Evolutionary conservation across 2,329 filamentous ascomycete genomes (phyloP), one percentile per base, ranked within the genome.

Genomic region (Pestalotiopsis sp.): DNA sequence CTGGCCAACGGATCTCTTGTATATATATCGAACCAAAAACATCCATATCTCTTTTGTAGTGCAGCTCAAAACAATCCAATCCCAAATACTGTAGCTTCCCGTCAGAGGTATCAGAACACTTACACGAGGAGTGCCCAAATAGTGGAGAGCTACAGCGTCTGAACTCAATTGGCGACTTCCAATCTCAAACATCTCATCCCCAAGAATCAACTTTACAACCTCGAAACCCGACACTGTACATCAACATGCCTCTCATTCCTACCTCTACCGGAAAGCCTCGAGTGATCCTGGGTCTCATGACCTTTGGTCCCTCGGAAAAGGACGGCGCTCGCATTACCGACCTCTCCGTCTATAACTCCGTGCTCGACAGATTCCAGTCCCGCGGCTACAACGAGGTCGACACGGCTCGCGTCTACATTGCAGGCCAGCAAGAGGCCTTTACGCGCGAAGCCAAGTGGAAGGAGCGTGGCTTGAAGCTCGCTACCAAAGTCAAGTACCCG

Each of bases 281-380:
- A 71, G 85, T 94, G 75, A 93, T 97, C 84, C 89, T 97, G 52
- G 93, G 94, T 72, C 86, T 94, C 67, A 96, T 97, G 94, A 95
- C 92, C 77, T 94, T 94, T 82, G 92, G 92, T 38, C 89, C 92
- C 2, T 87, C 88, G 68, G 84, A 86, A 69, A 87, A 88, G 68
- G 85, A 86, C 69, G 73, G 77, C 13, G 73, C 77, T 13, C 90
- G 93, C 60, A 90, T 97, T 76, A 95, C 92, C 11, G 82, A 85
- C 67, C 39, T 85, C 2, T 79, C 88, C 68, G 91, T 92, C 58
- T 94, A 91, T 83, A 92, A 91, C 74, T 87, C 87, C 73, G 87
- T 87, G 58, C 88, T 97, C 49, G 91, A 95, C 77, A 85, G 91
- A 71, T 90, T 97, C 77, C 92, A 95, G 79, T 82, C 85, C n/a